Base-by-base conservation (phyloP, 1,139 yeast species). In the Debaryomyces singareniensis region DNA sequence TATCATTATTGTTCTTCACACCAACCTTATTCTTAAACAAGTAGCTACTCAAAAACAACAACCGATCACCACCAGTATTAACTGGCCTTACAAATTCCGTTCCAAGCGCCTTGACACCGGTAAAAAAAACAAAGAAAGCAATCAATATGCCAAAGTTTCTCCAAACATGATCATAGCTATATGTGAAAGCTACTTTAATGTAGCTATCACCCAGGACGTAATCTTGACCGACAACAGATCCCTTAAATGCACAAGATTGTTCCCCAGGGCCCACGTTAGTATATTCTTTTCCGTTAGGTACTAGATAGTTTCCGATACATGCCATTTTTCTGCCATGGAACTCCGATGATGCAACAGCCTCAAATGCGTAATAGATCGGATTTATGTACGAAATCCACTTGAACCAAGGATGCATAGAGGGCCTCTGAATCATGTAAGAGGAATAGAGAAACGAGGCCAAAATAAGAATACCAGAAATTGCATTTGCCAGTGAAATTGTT, bases 321-420 rank as follows among this genome's bases (percentile, higher is more conserved):
- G 53, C 55, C 77, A 75, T 72, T 27, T 58, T 49, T 34, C 74
- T 57, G 4, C 71, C 73, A 45, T 75, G 78, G 43, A 76, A 75
- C 43, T 76, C 82, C 24, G 65, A 58, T 11, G 71, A 57, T 37
- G 75, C 49, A 58, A 76, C 58, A 9, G 75, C 59, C 44, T 76
- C 81, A 35, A 73, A 76, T 5, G 71, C 74, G 41, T 75, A 76
- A 27, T 71, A 53, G 31, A 75, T 51, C 3, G 83, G 82, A 40
- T 76, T 59, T 33, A 74, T 55, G 43, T 73, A 76, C 4, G 75
- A 68, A 25, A 74, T 63, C 83, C 83, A 76, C 46, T 71, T 68
- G 44, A 75, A 74, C 80, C 81, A 75, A 22, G 78, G 77, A 39
- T 67, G 78, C 80, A 76, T 75, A 1, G 69, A 58, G 5, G 75